Evolutionary conservation across 2,329 filamentous ascomycete species (phyloP), one percentile per base, ranked within the genome.

Genomic region (Penicillium rolfsii): DNA sequence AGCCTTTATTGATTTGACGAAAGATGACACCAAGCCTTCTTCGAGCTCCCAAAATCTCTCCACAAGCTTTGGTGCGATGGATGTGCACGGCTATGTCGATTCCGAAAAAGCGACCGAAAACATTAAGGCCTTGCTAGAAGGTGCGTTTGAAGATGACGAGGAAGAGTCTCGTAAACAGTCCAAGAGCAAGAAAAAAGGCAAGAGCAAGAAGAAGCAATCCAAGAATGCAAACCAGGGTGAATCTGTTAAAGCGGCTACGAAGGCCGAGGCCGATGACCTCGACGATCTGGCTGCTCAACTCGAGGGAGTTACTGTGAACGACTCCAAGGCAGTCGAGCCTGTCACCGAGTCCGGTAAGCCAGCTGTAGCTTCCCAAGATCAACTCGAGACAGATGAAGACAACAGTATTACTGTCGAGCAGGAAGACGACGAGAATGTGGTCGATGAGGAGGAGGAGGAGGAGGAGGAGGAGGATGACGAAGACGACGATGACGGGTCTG

Each of bases 361-460:
- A 41, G 75, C 81, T 22, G 75, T 81, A 16, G 75, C 81, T 58
- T 79, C 83, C 48, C 85, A 55, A 26, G 41, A 40, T 14, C n/a
- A 30, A 3, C 46, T 87, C 71, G 87, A 84, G 61, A 84, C 78
- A 64, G 81, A 96, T 0, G 87, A 91, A 55, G 92, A 64, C 4
- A 60, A 64, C 50, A 91, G 67, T 7, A 67, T 65, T 3, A 57
- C 61, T 3, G 58, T 66, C 4, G 52, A 73, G 59, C 61, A 73
- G 61, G 66, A 75, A 55, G 56, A 81, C 5, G 75, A 77, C 14
- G 76, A 62, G 4, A 71, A 84, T 3, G 66, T 68, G 28, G 63
- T 84, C 4, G 66, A 69, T 5, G 68, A 69, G 0, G 66, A 64
- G 68, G 67, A 73, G 45, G 71, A 73, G 0, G 70, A 72, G 2